Evolutionary conservation across 148 eudicot species (phyloP), one percentile per base, ranked within the genome.

Genomic region (Rhododendron vialii): DNA sequence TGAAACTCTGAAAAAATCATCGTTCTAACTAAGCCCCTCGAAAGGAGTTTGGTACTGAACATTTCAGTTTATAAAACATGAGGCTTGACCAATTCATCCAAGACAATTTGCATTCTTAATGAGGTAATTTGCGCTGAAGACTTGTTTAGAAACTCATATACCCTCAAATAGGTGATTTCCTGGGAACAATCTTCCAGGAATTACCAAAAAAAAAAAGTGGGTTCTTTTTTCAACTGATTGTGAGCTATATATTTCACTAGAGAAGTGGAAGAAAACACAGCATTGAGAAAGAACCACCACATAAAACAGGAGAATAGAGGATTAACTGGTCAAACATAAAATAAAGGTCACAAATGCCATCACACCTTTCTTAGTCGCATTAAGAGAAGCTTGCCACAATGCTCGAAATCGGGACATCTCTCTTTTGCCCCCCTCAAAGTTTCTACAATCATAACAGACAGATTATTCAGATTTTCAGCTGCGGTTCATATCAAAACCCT

Each of bases 291-390:
- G 47, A 75, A 75, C 8, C 20, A 38, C 38, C 45, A 18, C 4
- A 75, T 36, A 2, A 82, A 82, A 22, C 38, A 82, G 48, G 55
- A 28, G 24, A 11, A 35, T 11, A 59, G 30, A 24, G 50, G 9
- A 6, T 81, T 59, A 82, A 57, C 28, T 82, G 9, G 7, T 33
- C 38, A 80, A 80, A 53, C 65, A 53, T 15, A 20, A 20, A 71
- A 33, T 12, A 61, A 22, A 63, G 43, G 45, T 41, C 24, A 65
- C 30, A 51, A 26, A 30, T n/a, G 55, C 30, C 38, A 10, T 24
- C 55, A 5, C 86, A 95, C 99, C 99, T 92, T 92, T 93, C 91
- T 93, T 96, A 53, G 99, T 96, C 48, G 99, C 98, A 89, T 78
- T 91, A 41, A 96, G 48, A 88, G 99, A 96, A 84, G 99, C 95